These are phyloP conservation scores for Prillingera fragicola DNA, from an alignment of 1,284 basidiomycete genomes.

Conservation along the genomic window DNA sequence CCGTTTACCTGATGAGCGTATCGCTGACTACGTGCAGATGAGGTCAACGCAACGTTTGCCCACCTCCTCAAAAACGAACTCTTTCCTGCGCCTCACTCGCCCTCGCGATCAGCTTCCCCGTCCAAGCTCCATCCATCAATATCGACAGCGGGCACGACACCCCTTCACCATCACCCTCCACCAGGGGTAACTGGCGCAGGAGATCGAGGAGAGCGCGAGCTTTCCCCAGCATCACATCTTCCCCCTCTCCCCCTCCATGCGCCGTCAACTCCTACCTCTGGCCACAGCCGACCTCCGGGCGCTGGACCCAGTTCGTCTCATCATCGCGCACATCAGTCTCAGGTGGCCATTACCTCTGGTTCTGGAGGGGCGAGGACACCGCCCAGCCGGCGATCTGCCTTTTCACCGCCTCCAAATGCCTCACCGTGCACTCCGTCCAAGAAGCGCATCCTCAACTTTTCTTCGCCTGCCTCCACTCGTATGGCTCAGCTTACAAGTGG, in stretches of 20 bases:
- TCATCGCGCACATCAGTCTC: conserved; percentile 41
- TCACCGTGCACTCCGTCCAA: conserved; percentile 48
- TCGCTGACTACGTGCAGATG: conserved; percentile 40
- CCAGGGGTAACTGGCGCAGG: conserved; percentile 27
- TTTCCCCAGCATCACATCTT: conserved; percentile 40
- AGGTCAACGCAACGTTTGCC: conserved; percentile 53
- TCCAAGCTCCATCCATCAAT: conserved; percentile 20
- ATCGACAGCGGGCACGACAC: conserved; percentile 41
- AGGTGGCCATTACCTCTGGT: conserved; percentile 36
- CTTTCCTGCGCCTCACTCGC: conserved; percentile 42
- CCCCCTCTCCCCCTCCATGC: conserved; percentile 43
- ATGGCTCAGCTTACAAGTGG: conserved; percentile 31
- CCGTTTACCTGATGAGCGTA: background rate
- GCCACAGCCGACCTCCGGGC: conserved; percentile 37
- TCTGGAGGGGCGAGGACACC: conserved; percentile 19
- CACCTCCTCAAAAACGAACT: conserved; percentile 53
- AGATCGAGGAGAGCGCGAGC: conserved; percentile 31
- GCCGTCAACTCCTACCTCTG: conserved; percentile 41
- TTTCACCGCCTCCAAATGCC: conserved; percentile 32
- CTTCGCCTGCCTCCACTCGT: conserved; percentile 42
- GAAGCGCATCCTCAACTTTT: conserved; percentile 52
- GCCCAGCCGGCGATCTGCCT: conserved; percentile 31
- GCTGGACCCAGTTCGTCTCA: conserved; percentile 39
- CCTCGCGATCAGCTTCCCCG: conserved; percentile 23
- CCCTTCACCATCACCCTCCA: conserved; percentile 42